phyloP scores from a whole-genome alignment of 345 rosid genomes.

The Xanthoceras sorbifolium region DNA sequence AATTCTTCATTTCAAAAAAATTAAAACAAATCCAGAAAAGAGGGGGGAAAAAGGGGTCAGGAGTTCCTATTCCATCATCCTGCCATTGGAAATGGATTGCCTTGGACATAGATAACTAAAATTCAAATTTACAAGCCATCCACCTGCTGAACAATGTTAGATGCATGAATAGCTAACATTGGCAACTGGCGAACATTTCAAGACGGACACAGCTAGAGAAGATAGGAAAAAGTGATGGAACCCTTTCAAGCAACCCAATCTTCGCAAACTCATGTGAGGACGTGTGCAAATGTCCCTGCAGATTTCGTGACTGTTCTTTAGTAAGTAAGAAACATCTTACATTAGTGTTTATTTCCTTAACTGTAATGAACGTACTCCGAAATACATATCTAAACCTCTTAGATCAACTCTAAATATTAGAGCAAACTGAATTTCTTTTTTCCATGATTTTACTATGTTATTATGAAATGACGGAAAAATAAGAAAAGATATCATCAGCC shows the following conservation, averaged over 20 bases:
- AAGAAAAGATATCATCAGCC: neutral
- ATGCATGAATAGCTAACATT: slow-evolving; percentile 30
- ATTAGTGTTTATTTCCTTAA: too few species aligned
- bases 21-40: neutral
- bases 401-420: neutral
- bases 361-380: neutral
- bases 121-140: slow-evolving; percentile 22
- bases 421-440: neutral
- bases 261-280: slow-evolving; percentile 15
- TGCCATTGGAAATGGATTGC: slow-evolving; percentile 25
- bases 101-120: slow-evolving; percentile 18
- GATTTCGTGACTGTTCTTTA: slow-evolving; percentile 31
- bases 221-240: slow-evolving; percentile 15
- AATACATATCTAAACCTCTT: neutral
- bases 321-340: slow-evolving; percentile 22
- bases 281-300: slow-evolving; percentile 40
- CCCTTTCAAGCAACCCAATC: slow-evolving; percentile 31
- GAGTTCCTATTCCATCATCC: neutral
- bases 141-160: slow-evolving; percentile 25
- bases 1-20: slow-evolving; percentile 9
- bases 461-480: neutral
- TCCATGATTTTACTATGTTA: neutral
- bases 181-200: slow-evolving; percentile 21
- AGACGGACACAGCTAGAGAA: slow-evolving; percentile 14
- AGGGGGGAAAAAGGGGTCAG: too few species aligned